Evolutionary conservation across 2,329 filamentous ascomycete genomes (phyloP), one percentile per base, ranked within the genome.

Genomic region (Cordyceps militaris): DNA sequence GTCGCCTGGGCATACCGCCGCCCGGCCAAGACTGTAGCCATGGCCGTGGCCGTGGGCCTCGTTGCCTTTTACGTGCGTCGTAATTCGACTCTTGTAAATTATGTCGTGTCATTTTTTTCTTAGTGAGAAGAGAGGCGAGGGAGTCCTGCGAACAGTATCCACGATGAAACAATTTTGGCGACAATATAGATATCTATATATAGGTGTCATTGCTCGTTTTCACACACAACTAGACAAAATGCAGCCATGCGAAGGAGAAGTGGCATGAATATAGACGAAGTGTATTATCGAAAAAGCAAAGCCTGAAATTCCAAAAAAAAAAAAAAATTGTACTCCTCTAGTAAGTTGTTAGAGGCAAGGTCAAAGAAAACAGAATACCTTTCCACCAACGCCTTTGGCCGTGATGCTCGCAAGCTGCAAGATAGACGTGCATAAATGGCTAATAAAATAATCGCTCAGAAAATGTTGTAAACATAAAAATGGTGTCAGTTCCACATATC

Each of bases 31-130:
- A 80, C 82, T 26, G 73, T 85, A 48, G 86, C 82, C 28, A 70
- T 85, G 54, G 84, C 89, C 24, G 70, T 94, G 26, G 67, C 87
- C 6, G 79, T 93, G 48, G 89, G 84, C 28, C 71, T 85, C 24
- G 63, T 89, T 56, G 89, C 89, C 8, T 74, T 91, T 59, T 88
- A 86, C 71, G 69, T 91, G 61, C 79, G 83, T 55, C 83, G 75
- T 57, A 74, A 76, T 21, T 70, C 74, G 3, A 56, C 60, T 13
- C 57, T 64, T n/a, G 28, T 71, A 16, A 65, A 66, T 36, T 63
- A 63, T 19, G 42, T 73, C 43, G 11, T 66, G 42, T 62, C 65
- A 2, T 49, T 68, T 2, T 69, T 73, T 47, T 61, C 61, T 44
- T 58, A 49, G 59, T 58, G 28, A 54, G 47, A 49, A 32, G 26